Percentiles rank a stretch among this genome's conserved stretches.
These are phyloP conservation scores for Apiospora marii DNA, from an alignment of 2,329 filamentous ascomycete genomes.

Conservation along the genomic window DNA sequence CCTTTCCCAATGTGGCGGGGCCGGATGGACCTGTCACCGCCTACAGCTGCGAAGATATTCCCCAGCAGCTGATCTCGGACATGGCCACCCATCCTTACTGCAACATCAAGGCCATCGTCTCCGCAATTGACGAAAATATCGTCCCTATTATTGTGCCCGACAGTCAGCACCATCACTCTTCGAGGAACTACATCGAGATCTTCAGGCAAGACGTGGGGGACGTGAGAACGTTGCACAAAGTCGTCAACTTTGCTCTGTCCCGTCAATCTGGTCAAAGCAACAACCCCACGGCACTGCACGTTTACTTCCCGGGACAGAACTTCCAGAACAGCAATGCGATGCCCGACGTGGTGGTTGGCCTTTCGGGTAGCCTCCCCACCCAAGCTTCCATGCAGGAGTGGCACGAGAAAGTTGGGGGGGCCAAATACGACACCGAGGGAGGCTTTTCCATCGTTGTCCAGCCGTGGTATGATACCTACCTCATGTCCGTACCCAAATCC, in stretches of 20 bases:
- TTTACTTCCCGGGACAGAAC: neutral
- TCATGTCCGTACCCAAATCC: neutral
- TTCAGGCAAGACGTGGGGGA: neutral
- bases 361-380: neutral
- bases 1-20: neutral
- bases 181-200: neutral
- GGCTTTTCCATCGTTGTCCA: neutral
- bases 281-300: neutral
- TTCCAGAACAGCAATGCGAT: neutral
- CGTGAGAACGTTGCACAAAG: neutral
- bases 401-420: neutral
- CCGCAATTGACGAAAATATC: neutral
- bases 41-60: slow-evolving; percentile 1
- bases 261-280: neutral
- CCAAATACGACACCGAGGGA: neutral
- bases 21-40: neutral
- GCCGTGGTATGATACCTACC: neutral
- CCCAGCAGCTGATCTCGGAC: neutral
- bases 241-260: neutral
- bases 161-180: neutral
- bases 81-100: neutral
- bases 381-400: neutral
- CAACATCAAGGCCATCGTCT: neutral
- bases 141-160: neutral
- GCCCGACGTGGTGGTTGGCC: neutral